Evolutionary conservation across 306 rosid genomes (phyloP), one percentile per base, ranked within the genome.

Genomic region (Alnus rubra): DNA sequence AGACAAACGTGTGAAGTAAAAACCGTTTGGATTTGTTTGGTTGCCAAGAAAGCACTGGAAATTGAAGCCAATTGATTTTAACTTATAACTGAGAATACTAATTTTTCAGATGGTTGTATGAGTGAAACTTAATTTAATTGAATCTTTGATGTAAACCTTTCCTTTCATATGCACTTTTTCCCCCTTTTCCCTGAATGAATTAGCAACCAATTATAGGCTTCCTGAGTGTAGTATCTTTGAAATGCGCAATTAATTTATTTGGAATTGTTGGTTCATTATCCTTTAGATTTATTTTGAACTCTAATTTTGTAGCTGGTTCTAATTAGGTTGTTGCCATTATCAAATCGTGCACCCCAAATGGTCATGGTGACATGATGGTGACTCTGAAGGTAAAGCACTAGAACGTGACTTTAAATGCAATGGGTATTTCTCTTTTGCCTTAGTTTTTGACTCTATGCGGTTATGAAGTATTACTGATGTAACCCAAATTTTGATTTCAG

Each of bases 291-390:
- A 47, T 56, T 37, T 68, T 5, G 8, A 10, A 10, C 7, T 63
- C 19, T 13, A 39, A 50, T 70, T 48, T 11, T 49, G 45, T 79
- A 50, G 69, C 37, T 69, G 55, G 47, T 81, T 75, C 73, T 63
- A 79, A 4, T 42, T 73, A 91, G 92, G 88, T 89, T 5, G 81
- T 88, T 5, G 95, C 86, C 37, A 78, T 91, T 63, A 76, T 94
- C 79, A 91, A 92, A 82, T 87, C 97, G 1, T 92, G 91, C 74
- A 82, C 86, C 48, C 87, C 91, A 63, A 91, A 90, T 63, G 94
- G 97, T 78, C 87, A 87, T 50, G 98, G 97, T 47, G 95, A 84
- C 84, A 65, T 91, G 76, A 85, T 82, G 87, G 82, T 91, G 51
- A 86, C 93, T 71, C 82, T 92, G 75, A 92, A 89, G 94, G 97